phyloP scores from a whole-genome alignment of 108 stramenopile species.

The Aurantiochytrium sp. region DNA sequence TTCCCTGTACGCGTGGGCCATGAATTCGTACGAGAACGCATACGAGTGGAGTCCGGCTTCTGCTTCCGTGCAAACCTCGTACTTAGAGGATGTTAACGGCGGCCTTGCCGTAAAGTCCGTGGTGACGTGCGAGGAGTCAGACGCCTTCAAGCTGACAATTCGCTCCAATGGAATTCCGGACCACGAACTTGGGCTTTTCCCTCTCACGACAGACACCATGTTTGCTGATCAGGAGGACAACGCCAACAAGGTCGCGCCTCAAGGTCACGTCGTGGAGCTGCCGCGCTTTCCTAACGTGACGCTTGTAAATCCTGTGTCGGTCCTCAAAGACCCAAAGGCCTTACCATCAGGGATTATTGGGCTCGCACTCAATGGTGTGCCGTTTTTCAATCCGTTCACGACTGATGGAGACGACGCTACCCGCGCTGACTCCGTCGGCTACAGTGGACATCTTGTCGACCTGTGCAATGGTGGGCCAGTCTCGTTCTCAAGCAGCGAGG shows the following conservation, averaged over 20 bases:
- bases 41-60: not conserved
- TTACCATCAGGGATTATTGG: not conserved
- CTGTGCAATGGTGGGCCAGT: not conserved
- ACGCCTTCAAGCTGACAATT: not conserved
- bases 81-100: not conserved
- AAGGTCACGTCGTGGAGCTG: not conserved
- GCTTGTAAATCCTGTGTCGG: not conserved
- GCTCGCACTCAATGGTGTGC: not conserved
- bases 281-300: not conserved
- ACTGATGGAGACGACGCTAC: not conserved
- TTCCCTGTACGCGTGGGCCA: not conserved
- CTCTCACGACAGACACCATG: not conserved
- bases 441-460: not conserved
- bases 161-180: not conserved
- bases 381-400: not conserved
- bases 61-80: not conserved
- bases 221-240: not conserved
- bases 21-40: not conserved
- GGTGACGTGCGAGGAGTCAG: not conserved
- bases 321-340: not conserved
- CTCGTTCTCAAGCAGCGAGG: not conserved
- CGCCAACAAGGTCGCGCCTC: not conserved
- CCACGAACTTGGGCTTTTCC: not conserved
- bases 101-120: not conserved
- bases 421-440: not conserved